phyloP scores from a whole-genome alignment of 2,329 filamentous ascomycete genomes.

The Trichoderma aggressivum region DNA sequence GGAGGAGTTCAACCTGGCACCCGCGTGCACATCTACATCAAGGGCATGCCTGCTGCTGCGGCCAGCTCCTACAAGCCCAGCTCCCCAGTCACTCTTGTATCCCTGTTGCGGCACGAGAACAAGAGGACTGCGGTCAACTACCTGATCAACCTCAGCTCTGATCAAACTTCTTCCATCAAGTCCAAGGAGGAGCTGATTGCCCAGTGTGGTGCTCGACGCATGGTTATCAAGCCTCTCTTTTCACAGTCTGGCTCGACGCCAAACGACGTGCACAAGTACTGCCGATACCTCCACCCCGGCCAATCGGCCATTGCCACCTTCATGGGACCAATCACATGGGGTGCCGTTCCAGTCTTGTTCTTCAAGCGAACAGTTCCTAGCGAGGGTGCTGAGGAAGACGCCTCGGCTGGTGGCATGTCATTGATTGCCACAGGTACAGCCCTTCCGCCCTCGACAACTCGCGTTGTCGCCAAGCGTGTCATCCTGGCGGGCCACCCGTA shows the following conservation, averaged over 20 bases:
- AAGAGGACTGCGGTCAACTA: conserved; percentile 90
- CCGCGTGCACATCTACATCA: conserved; percentile 75
- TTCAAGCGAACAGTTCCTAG: conserved; percentile 62
- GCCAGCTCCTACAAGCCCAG: conserved; percentile 46
- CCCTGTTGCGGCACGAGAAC: conserved; percentile 88
- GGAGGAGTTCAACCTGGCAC: conserved; percentile 84
- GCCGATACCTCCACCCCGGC: conserved; percentile 86
- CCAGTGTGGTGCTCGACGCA: conserved; percentile 83
- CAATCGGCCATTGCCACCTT: conserved; percentile 86
- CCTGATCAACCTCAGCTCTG: conserved; percentile 79
- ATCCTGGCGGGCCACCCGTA: conserved; percentile 94
- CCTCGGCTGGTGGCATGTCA: conserved; percentile 51
- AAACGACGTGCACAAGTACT: conserved; percentile 97
- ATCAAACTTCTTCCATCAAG: conserved; percentile 72
- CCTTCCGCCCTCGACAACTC: conserved; percentile 68
- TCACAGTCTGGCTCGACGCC: conserved; percentile 85
- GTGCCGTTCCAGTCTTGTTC: conserved; percentile 83
- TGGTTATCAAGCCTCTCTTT: conserved; percentile 86
- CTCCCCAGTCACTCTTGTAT: conserved; percentile 71
- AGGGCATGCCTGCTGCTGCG: conserved; percentile 43
- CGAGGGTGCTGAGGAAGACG: conserved; percentile 42
- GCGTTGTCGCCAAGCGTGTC: conserved; percentile 89
- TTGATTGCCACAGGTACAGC: conserved; percentile 86
- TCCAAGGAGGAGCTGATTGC: conserved; percentile 89
- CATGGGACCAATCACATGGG: conserved; percentile 88